Percentiles rank a stretch among this genome's conserved stretches.
Evolutionary conservation across 1,284 basidiomycete species (phyloP).

Genomic region (Microbotryum silenes-acaulis): DNA sequence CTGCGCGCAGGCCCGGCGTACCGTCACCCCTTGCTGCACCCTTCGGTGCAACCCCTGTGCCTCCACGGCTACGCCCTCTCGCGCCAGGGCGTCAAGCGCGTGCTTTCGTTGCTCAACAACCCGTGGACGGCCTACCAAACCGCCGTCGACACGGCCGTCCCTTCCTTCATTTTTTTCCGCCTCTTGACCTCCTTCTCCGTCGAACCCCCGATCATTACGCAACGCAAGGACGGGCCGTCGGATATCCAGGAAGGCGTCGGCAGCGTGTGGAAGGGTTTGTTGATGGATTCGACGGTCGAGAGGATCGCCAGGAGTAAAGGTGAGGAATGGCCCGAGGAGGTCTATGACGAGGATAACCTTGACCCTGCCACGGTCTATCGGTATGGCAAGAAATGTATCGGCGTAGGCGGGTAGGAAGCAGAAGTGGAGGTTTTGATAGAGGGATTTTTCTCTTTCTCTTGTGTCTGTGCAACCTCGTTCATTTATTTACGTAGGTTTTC

Average conservation of each 20-base stretch:
- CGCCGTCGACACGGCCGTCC: constrained; percentile 46
- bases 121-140: constrained; percentile 37
- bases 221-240: constrained; percentile 36
- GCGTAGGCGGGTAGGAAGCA: too few species aligned
- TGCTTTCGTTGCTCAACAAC: constrained; percentile 27
- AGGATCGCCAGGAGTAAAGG: constrained; percentile 33
- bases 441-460: too few species aligned
- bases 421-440: too few species aligned
- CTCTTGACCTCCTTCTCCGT: constrained; percentile 35
- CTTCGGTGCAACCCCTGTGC: constrained; percentile 34
- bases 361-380: constrained; percentile 27
- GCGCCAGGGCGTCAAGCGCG: constrained; percentile 19
- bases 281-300: constrained; percentile 39
- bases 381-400: constrained; percentile 4
- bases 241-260: constrained; percentile 39
- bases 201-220: constrained; percentile 38
- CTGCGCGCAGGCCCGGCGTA: constrained; percentile 51
- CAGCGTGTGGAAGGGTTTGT: constrained; percentile 35
- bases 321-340: constrained; percentile 25
- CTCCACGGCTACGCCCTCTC: constrained; percentile 38
- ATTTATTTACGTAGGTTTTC: too few species aligned
- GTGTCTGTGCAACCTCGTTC: too few species aligned
- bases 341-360: constrained; percentile 7
- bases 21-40: constrained; percentile 63
- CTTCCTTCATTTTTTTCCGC: constrained; percentile 51